Evolutionary conservation across 1,284 basidiomycete species (phyloP).

Genomic region (Puccinia polysora): DNA sequence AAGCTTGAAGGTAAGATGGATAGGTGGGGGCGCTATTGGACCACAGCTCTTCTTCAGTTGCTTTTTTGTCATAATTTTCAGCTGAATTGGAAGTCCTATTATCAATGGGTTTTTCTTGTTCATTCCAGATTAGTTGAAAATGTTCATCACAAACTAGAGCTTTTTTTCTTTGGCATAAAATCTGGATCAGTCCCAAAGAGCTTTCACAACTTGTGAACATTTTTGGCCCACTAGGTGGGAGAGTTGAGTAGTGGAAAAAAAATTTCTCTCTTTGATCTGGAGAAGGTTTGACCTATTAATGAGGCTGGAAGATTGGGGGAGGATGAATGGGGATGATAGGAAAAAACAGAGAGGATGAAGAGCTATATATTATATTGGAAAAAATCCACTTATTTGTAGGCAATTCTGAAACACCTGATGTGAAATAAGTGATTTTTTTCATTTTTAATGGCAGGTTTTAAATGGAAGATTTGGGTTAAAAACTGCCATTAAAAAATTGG

Average conservation of each 20-base stretch:
- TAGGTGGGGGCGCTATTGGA: neutral
- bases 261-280: slow-evolving; percentile 70
- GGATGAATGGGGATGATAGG: too few relatives aligned
- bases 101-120: slow-evolving; percentile 3
- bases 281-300: slow-evolving; percentile 76
- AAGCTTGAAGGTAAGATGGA: slow-evolving; percentile 3
- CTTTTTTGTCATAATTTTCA: neutral
- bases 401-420: too few relatives aligned
- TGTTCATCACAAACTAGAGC: slow-evolving; percentile 78
- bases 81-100: neutral
- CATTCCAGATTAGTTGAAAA: slow-evolving; percentile 59
- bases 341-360: too few relatives aligned
- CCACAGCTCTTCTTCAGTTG: neutral
- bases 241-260: slow-evolving; percentile 76
- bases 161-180: slow-evolving; percentile 68
- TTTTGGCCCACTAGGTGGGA: slow-evolving; percentile 84
- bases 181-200: slow-evolving; percentile 75
- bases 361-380: too few relatives aligned
- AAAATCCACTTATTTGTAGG: too few relatives aligned
- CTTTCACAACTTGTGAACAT: slow-evolving; percentile 68
- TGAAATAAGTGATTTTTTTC: too few relatives aligned
- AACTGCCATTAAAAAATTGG: too few relatives aligned
- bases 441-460: too few relatives aligned
- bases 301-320: slow-evolving; percentile 77
- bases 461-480: too few relatives aligned